A percentile compares a stretch with the other conserved stretches of the same genome.
phyloP scores from a whole-genome alignment of 495 filamentous ascomycete species.

The Penicillium verhagenii region DNA sequence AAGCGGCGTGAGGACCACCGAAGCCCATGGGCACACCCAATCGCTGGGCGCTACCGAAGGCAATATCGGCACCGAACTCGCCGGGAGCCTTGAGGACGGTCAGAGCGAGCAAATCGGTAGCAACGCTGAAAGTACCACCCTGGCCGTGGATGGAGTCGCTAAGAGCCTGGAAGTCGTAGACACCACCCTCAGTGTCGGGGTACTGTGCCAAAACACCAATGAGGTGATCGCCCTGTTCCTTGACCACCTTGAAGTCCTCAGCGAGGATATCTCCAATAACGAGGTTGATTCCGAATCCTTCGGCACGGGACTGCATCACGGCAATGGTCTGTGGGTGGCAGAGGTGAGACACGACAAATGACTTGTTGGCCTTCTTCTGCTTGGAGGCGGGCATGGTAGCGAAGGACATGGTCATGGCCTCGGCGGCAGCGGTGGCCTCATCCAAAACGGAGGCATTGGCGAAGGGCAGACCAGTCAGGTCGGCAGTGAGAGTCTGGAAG shows the following conservation, averaged over 20 bases:
- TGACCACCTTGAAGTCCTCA: conserved; percentile 59
- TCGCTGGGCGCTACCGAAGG: conserved; percentile 93
- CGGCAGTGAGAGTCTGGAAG: conserved; percentile 92
- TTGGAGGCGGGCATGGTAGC: conserved; percentile 69
- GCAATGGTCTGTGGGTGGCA: conserved; percentile 89
- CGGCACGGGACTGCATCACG: conserved; percentile 83
- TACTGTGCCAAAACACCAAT: conserved; percentile 95
- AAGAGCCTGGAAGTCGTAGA: conserved; percentile 71
- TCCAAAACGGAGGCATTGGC: conserved; percentile 94
- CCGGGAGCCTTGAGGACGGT: conserved; percentile 89
- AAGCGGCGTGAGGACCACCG: conserved; percentile 94
- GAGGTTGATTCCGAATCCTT: conserved; percentile 88
- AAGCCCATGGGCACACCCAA: conserved; percentile 93
- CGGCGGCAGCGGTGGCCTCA: conserved; percentile 90
- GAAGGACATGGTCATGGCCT: conserved; percentile 95
- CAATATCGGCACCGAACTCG: conserved; percentile 96
- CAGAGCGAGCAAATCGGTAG: conserved; percentile 88
- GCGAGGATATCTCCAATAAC: conserved; percentile 67
- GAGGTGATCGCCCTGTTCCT: conserved; percentile 75
- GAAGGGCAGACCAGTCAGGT: conserved; percentile 85
- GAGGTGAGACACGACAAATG: conserved; percentile 77
- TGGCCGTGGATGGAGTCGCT: conserved; percentile 76
- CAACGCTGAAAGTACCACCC: conserved; percentile 81
- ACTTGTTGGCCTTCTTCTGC: conserved; percentile 73
- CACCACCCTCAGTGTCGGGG: conserved; percentile 83